These are phyloP conservation scores for Pilatotrama ljubarskyi DNA, from an alignment of 768 basidiomycete species.

Conservation along the genomic window DNA sequence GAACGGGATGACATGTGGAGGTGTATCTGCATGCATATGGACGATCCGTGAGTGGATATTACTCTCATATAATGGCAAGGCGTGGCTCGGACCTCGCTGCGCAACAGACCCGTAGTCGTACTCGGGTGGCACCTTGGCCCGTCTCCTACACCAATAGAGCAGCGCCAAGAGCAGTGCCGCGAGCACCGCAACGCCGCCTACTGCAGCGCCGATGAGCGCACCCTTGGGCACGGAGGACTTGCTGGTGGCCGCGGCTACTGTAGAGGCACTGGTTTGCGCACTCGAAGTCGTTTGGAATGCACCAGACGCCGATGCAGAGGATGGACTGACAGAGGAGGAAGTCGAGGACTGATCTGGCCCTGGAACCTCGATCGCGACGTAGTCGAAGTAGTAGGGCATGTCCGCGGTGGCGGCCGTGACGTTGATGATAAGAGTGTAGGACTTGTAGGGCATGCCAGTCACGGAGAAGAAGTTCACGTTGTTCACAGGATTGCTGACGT, in stretches of 20 bases:
- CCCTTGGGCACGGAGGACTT: background rate
- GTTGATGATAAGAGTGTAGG: background rate
- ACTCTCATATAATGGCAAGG: too few relatives aligned
- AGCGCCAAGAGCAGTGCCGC: background rate
- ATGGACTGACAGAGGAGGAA: background rate
- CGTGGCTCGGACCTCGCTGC: background rate
- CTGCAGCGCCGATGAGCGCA: background rate
- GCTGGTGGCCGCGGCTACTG: background rate
- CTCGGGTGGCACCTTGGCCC: background rate
- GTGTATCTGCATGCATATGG: background rate
- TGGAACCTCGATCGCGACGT: background rate
- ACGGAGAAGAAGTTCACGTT: conserved; percentile 1
- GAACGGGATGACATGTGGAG: background rate
- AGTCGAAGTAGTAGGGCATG: conserved; percentile 1
- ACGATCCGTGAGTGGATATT: background rate
- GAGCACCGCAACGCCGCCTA: background rate
- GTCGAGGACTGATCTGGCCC: background rate
- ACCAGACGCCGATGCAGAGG: background rate
- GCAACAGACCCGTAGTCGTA: conserved; percentile 3
- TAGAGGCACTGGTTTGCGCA: background rate
- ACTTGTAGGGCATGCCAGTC: background rate
- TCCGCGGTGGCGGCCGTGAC: background rate
- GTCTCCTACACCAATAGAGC: background rate
- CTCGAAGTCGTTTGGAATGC: background rate
- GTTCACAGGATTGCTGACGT: background rate